A percentile compares a stretch with the other conserved stretches of the same genome.
These are phyloP conservation scores for Globisporangium paddicum DNA, from an alignment of 352 stramenopile species.

Conservation along the genomic window DNA sequence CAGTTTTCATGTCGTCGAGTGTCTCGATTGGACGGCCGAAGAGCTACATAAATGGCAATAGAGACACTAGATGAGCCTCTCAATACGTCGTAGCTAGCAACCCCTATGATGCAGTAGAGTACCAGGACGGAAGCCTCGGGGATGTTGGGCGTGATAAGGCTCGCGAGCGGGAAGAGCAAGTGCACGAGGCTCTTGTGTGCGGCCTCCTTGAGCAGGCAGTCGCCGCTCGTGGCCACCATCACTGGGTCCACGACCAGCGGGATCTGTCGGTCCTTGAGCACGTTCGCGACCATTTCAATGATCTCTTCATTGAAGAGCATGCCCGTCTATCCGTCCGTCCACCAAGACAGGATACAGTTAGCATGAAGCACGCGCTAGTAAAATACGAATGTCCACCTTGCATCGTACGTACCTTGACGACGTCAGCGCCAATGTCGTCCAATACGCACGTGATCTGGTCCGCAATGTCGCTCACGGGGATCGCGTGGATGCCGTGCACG, in stretches of 20 bases:
- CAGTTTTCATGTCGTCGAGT: slow-evolving; percentile 66
- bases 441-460: slow-evolving; percentile 86
- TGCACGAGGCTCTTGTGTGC: slow-evolving; percentile 68
- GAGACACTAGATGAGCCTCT: background rate
- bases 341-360: background rate
- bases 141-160: slow-evolving; percentile 92
- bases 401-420: slow-evolving; percentile 88
- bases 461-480: slow-evolving; percentile 60
- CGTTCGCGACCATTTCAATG: slow-evolving; percentile 59
- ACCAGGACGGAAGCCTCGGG: slow-evolving; percentile 90
- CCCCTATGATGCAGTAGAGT: background rate
- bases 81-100: background rate
- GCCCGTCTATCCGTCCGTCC: slow-evolving; percentile 48
- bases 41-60: slow-evolving; percentile 19
- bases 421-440: slow-evolving; percentile 81
- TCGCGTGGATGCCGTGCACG: slow-evolving; percentile 42
- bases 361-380: background rate
- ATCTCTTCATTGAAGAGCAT: slow-evolving; percentile 89
- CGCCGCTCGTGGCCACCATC: slow-evolving; percentile 90
- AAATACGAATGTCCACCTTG: background rate
- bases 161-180: slow-evolving; percentile 82
- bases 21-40: slow-evolving; percentile 32
- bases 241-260: slow-evolving; percentile 91
- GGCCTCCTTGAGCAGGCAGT: slow-evolving; percentile 77
- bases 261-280: slow-evolving; percentile 41